Percentiles rank a stretch among this genome's conserved stretches.
These are phyloP conservation scores for Francoa sonchifolia DNA, from an alignment of 441 rosid species.

Conservation along the genomic window DNA sequence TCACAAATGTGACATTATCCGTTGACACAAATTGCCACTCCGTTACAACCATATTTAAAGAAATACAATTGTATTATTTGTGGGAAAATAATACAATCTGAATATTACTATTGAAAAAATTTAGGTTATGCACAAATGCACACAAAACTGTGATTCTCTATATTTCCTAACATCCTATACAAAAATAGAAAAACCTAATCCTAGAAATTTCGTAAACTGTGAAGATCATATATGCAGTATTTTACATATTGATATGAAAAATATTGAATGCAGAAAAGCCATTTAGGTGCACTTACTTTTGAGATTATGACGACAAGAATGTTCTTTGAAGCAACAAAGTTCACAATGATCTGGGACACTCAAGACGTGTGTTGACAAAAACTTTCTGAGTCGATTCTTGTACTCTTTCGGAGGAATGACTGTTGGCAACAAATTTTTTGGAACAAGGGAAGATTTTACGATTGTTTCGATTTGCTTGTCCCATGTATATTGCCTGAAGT, in stretches of 20 bases:
- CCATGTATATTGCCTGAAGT: conserved; percentile 93
- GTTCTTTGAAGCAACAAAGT: conserved; percentile 22
- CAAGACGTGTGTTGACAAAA: conserved; percentile 70
- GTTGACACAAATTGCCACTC: too few relatives aligned
- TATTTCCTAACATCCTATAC: too few relatives aligned
- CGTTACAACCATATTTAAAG: too few relatives aligned
- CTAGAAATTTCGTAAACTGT: not conserved
- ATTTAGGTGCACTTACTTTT: not conserved
- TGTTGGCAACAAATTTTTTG: conserved; percentile 71
- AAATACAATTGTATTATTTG: too few relatives aligned
- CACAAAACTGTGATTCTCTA: too few relatives aligned
- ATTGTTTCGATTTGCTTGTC: conserved; percentile 94
- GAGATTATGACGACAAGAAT: conserved; percentile 2
- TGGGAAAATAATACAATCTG: too few relatives aligned
- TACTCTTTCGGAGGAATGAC: conserved; percentile 86
- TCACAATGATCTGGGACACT: conserved; percentile 69
- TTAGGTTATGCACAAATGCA: too few relatives aligned
- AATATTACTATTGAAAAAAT: too few relatives aligned
- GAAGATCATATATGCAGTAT: not conserved
- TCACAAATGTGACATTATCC: too few relatives aligned
- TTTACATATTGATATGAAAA: not conserved
- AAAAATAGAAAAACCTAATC: too few relatives aligned
- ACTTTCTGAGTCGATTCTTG: conserved; percentile 86
- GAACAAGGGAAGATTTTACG: conserved; percentile 87
- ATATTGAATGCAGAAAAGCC: not conserved